phyloP scores from a whole-genome alignment of 2,329 filamentous ascomycete genomes.

The Phoma sp. region DNA sequence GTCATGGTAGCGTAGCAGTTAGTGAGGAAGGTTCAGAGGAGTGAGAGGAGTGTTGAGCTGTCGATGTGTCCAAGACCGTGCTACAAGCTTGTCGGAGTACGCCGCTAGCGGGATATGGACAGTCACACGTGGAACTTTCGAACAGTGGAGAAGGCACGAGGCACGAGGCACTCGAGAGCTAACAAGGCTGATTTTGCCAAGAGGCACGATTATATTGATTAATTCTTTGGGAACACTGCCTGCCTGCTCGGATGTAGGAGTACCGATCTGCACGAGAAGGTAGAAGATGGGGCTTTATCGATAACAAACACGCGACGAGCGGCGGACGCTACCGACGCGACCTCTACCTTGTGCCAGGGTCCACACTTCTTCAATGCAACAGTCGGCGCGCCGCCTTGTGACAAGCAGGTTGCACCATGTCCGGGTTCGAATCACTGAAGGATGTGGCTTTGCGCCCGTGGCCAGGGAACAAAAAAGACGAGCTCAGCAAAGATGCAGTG shows the following conservation, averaged over 20 bases:
- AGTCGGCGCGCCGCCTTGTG: constrained; percentile 1
- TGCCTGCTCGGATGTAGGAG: too few relatives aligned
- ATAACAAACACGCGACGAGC: constrained; percentile 21
- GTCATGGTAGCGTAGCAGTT: constrained; percentile 41
- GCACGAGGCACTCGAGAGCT: background rate
- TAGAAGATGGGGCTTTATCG: constrained; percentile 30
- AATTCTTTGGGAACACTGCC: too few relatives aligned
- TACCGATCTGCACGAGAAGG: background rate
- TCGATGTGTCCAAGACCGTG: constrained; percentile 24
- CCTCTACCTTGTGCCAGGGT: constrained; percentile 28
- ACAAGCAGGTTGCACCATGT: constrained; percentile 24
- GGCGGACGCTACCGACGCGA: constrained; percentile 20
- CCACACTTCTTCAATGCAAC: constrained; percentile 8
- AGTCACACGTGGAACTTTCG: constrained; percentile 25
- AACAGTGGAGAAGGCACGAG: constrained; percentile 5
- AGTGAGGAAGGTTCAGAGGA: constrained; percentile 4
- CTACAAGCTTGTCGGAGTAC: constrained; percentile 33
- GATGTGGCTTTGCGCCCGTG: constrained; percentile 68
- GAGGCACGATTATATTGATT: too few relatives aligned
- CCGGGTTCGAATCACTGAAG: constrained; percentile 33
- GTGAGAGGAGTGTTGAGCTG: constrained; percentile 19
- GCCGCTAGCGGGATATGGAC: constrained; percentile 23
- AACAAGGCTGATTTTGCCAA: background rate
- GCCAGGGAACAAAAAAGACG: constrained; percentile 58
- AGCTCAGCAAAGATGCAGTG: constrained; percentile 61